Base-by-base conservation (phyloP, 2,329 filamentous ascomycete genomes). In the Arthrinium phaeospermum region DNA sequence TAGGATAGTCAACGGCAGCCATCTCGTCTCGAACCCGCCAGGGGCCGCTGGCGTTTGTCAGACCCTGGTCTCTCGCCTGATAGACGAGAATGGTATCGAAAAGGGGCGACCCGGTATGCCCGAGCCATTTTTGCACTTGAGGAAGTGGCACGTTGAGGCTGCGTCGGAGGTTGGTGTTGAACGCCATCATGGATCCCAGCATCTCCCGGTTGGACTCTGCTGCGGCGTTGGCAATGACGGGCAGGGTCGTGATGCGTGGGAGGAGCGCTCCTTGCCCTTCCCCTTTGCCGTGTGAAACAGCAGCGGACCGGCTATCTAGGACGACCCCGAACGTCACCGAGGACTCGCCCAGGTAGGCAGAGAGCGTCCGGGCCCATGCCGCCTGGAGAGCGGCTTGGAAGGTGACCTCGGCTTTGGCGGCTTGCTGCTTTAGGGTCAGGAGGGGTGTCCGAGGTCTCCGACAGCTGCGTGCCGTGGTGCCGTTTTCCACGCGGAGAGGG, bases 31-130 rank as follows among this genome's bases (percentile, higher is more conserved):
- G 74, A 0, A 93, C 75, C 8, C 84, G 83, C 92, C 93, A 97
- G 0, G 86, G 82, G 4, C 78, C 61, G 4, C 78, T 57, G 4
- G 19, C 19, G 22, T 22, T 5, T 8, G 30, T n/a, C 13, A 49
- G 27, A 0, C 72, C 71, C 47, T 75, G 24, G 70, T 82, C 75
- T 72, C 85, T 78, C 75, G 93, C 94, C 78, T 98, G 95, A 78
- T 95, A 96, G 0, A 94, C 92, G 73, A 98, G 90, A 1, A 98
- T 85, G 0, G 94, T 96, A 78, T 98, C 95, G 76, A 98, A 98
- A 0, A 96, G 85, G 0, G 88, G 84, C 8, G 89, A 87, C 34
- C 92, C 89, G 0, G 91, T 85, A 72, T 89, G 86, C 0, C 91
- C 91, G 24, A 94, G 86, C 87, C 91, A 92, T 69, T 88, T 90